phyloP scores from a whole-genome alignment of 805 yeast genomes.

The Candida montana region DNA sequence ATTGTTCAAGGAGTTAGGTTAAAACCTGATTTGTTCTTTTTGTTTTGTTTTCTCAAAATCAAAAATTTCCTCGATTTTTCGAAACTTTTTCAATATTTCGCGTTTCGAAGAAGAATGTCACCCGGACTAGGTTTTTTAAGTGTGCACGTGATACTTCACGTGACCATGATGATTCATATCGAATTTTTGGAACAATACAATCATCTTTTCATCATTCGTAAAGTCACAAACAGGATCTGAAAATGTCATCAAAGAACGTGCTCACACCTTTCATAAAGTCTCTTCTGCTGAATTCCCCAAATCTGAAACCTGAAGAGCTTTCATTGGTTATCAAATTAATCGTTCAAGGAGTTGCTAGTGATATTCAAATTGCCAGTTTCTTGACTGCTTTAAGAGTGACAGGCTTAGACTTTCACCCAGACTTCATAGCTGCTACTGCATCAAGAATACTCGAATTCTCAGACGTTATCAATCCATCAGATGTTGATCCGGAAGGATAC shows the following conservation, averaged over 20 bases:
- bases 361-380: conserved; percentile 72
- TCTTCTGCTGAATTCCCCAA: conserved; percentile 54
- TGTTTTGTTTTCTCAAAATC: neutral
- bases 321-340: conserved; percentile 56
- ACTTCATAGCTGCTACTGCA: conserved; percentile 82
- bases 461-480: conserved; percentile 40
- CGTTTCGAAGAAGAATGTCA: conserved; percentile 2
- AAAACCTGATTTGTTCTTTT: neutral
- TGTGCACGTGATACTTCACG: neutral
- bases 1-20: no score
- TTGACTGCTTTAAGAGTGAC: conserved; percentile 69
- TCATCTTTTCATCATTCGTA: no score
- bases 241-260: conserved; percentile 3
- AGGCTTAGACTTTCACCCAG: conserved; percentile 77
- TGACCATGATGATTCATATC: neutral
- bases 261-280: conserved; percentile 60
- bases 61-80: neutral
- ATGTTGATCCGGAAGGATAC: conserved; percentile 46
- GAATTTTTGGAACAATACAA: no score
- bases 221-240: no score
- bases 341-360: conserved; percentile 55
- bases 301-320: conserved; percentile 60
- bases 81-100: neutral
- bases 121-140: neutral
- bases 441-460: conserved; percentile 64